These are phyloP conservation scores for Sphaerosporella brunnea DNA, from an alignment of 495 filamentous ascomycete genomes.

Conservation along the genomic window DNA sequence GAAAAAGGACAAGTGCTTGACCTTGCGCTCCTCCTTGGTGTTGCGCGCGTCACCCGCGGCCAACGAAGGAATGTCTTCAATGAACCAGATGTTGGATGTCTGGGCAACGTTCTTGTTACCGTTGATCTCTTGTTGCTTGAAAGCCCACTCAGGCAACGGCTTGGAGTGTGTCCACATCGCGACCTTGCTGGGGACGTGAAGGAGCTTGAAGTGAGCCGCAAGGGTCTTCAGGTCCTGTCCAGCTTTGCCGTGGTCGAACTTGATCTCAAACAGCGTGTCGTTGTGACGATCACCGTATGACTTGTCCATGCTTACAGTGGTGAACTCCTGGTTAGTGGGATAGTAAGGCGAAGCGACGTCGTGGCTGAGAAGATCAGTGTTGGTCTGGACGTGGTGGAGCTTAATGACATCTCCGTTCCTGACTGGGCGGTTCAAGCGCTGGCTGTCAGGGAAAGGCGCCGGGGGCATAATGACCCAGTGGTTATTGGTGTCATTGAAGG, in stretches of 20 bases:
- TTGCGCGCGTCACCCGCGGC: constrained; percentile 48
- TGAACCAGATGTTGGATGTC: constrained; percentile 82
- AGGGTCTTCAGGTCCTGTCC: constrained; percentile 76
- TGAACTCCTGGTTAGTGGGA: constrained; percentile 97
- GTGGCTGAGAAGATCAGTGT: constrained; percentile 79
- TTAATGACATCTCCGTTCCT: constrained; percentile 75
- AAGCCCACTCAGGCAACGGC: constrained; percentile 88
- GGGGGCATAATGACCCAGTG: constrained; percentile 83
- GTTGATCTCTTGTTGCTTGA: constrained; percentile 96
- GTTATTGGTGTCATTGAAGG: constrained; percentile 97
- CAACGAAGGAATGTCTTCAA: constrained; percentile 75
- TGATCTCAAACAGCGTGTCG: constrained; percentile 85
- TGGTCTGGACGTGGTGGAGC: constrained; percentile 71
- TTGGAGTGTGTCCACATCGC: constrained; percentile 97
- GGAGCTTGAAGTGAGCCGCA: constrained; percentile 80
- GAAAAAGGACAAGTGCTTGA: constrained; percentile 72
- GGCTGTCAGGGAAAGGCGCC: constrained; percentile 34
- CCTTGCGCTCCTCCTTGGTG: constrained; percentile 49
- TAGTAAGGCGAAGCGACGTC: constrained; percentile 96
- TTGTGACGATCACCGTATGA: constrained; percentile 63
- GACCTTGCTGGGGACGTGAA: constrained; percentile 83
- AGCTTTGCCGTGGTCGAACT: constrained; percentile 69
- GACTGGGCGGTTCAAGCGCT: constrained; percentile 42
- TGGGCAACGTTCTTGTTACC: constrained; percentile 92
- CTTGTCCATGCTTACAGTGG: constrained; percentile 53